Conservation (phyloP, 2,329 filamentous ascomycete genomes). For the Calonectria hawksworthii region DNA sequence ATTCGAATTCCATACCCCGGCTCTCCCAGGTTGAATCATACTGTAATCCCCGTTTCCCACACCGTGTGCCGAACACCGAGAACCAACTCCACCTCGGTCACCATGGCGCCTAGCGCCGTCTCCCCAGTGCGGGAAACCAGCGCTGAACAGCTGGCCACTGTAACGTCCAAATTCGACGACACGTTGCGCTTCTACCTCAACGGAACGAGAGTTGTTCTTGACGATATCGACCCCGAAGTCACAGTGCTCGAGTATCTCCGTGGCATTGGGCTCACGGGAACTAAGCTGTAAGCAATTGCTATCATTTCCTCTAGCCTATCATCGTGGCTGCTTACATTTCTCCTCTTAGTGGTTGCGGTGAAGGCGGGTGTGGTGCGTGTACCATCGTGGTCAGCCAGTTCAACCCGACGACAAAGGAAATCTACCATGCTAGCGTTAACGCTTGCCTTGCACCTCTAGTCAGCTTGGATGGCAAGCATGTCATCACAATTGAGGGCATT, state of each 20-base stretch:
- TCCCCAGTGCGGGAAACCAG: constrained; percentile 60
- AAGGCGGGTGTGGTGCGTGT: constrained; percentile 96
- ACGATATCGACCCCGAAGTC: constrained; percentile 90
- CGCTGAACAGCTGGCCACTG: constrained; percentile 51
- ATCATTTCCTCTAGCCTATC: too few relatives aligned
- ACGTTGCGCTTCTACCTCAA: constrained; percentile 95
- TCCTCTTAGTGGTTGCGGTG: constrained; percentile 80
- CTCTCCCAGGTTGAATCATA: neutral
- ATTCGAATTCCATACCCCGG: neutral
- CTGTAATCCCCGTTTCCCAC: neutral
- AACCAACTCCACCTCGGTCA: constrained; percentile 6
- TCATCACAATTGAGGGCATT: constrained; percentile 97
- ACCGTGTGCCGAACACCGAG: neutral
- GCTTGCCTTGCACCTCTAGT: constrained; percentile 94
- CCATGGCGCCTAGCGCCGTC: constrained; percentile 70
- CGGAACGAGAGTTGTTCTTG: constrained; percentile 88
- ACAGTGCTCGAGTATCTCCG: constrained; percentile 94
- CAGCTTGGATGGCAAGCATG: constrained; percentile 96
- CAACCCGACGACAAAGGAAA: constrained; percentile 91
- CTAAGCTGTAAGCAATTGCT: constrained; percentile 75
- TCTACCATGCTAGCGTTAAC: constrained; percentile 97
- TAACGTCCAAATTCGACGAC: constrained; percentile 87
- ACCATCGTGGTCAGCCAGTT: constrained; percentile 95
- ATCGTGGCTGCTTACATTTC: constrained; percentile 19
- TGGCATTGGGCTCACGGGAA: constrained; percentile 93